Evolutionary conservation across 805 yeast genomes (phyloP).

Genomic region (Ogataea corticis): DNA sequence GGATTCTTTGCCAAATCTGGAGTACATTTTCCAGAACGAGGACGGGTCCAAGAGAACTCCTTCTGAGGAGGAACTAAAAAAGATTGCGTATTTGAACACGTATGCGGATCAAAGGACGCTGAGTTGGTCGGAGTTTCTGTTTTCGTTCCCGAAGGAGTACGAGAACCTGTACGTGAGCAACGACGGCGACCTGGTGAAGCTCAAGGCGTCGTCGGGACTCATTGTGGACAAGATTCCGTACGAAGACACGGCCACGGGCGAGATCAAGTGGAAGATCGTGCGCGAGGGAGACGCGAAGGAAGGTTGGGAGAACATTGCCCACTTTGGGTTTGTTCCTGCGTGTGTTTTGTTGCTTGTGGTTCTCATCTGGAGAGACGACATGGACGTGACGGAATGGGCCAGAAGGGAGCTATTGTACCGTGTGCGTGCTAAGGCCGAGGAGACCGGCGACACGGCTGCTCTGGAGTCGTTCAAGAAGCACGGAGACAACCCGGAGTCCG

Average conservation of each 20-base stretch:
- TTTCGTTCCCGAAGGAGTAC: conserved; percentile 51
- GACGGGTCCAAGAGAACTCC: conserved; percentile 77
- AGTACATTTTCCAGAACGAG: conserved; percentile 67
- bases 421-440: conserved; percentile 64
- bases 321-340: conserved; percentile 72
- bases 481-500: conserved; percentile 41
- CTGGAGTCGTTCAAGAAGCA: conserved; percentile 40
- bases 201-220: conserved; percentile 58
- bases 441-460: conserved; percentile 55
- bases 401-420: conserved; percentile 77
- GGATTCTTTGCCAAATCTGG: conserved; percentile 62
- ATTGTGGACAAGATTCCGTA: conserved; percentile 83
- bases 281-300: conserved; percentile 70
- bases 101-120: conserved; percentile 59
- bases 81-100: conserved; percentile 68
- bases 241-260: conserved; percentile 76
- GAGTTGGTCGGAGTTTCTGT: conserved; percentile 42
- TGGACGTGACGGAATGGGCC: conserved; percentile 72
- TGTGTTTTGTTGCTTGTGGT: conserved; percentile 56
- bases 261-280: conserved; percentile 74
- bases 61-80: conserved; percentile 67
- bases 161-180: conserved; percentile 59
- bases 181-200: conserved; percentile 57
- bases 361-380: conserved; percentile 50
- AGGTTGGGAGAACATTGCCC: conserved; percentile 82